Evolutionary conservation across 352 stramenopile species (phyloP), one percentile per base, ranked within the genome.

Genomic region (Thalassiosira pacifica): DNA sequence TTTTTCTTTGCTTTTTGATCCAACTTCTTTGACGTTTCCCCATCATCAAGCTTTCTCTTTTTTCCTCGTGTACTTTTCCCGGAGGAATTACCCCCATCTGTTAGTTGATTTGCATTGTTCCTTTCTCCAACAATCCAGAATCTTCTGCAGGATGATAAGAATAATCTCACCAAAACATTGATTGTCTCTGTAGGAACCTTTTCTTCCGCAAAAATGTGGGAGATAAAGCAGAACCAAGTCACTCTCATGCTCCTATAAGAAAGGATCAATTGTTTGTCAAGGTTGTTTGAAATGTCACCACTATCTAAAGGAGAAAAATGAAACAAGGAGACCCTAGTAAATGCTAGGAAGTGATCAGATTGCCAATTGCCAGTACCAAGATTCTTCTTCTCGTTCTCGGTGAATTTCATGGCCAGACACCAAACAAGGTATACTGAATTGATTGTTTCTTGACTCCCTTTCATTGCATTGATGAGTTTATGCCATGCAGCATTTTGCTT

Each of bases 301-400:
- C 34, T 16, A 63, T 76, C 67, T 19, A 76, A 40, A 16, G 16
- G 34, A 10, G 19, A 8, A 37, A 76, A 61, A 22, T 76, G 67
- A 37, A 64, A 63, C 45, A 76, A 34, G 18, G 45, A 76, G 13
- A 76, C 1, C 27, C 68, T 0, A 5, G 68, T 76, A 19, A 65
- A 76, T n/a, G 48, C 68, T 32, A 66, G 24, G 27, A 53, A 76
- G 34, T 76, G 68, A 18, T 76, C 45, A 24, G 68, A 76, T 64
- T 76, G 42, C 68, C 68, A 76, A 45, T 45, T 66, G 18, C 8
- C 68, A 76, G 68, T 76, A 5, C 45, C 42, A 9, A 76, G 5
- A 22, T 40, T 64, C 5, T 1, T 4, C 2, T 61, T n/a, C 1
- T 76, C 68, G 45, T 42, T 64, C 26, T 0, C 19, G 8, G 52